Base-by-base conservation (phyloP, 108 stramenopile genomes). In the Epipyxis sp. region DNA sequence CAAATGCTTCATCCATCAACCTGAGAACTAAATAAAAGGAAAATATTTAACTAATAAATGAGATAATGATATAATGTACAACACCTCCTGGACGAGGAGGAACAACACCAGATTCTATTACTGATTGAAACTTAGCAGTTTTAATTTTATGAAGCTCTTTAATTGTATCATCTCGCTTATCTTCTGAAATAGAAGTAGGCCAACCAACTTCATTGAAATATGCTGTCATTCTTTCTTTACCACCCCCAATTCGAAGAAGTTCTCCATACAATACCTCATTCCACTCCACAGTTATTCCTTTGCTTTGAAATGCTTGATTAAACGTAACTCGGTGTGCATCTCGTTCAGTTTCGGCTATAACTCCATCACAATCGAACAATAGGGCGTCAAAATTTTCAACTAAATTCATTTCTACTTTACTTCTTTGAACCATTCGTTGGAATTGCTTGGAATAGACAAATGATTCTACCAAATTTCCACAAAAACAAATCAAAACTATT, bases 191-290 rank as follows among this genome's bases (percentile, higher is more conserved):
- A 35, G 27, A 6, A 37, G 25, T 10, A 74, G 46, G 29, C 91
- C 91, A 96, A 34, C 95, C 92, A 1, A 91, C 90, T 72, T 89
- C 88, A 77, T 92, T 88, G 83, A 83, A 85, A 69, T 84, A 82
- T 43, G 94, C 93, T 30, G 94, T 94, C 95, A 96, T 96, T 40
- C 95, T 88, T 82, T 96, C 95, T 83, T 95, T 95, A 34, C 95
- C 95, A 1, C 95, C 95, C 0, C 92, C 91, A 1, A 86, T 84
- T 79, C 93, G 91, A 44, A 94, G 76, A 13, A 96, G 83, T 44
- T 90, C 84, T 40, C 95, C 95, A 72, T 96, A 96, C 25, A 86
- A 88, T 44, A 93, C 91, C 57, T 90, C 92, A 57, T 82, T 81
- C 95, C 95, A 96, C 46, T 74, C 86, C 42, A 89, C 90, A 42